Conservation (phyloP, 2,329 filamentous ascomycete genomes). For the Sporothrix schenckii region DNA sequence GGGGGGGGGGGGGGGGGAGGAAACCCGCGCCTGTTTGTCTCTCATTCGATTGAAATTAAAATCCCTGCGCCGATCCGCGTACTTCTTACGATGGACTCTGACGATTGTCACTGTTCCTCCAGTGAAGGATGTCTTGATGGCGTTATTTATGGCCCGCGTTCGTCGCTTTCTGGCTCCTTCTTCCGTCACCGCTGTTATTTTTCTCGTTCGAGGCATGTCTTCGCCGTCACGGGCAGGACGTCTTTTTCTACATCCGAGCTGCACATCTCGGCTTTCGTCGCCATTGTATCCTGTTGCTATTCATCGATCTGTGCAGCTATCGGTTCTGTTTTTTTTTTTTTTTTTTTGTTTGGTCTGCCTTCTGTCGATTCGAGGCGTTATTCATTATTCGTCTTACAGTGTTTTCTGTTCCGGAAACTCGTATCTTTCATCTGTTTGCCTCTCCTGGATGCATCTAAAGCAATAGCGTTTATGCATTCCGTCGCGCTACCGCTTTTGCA, state of each 20-base stretch:
- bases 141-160: background rate
- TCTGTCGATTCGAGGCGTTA: background rate
- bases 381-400: no score
- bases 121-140: background rate
- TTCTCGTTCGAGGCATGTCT: conserved; percentile 7
- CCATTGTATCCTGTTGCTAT: background rate
- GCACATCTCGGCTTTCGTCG: conserved; percentile 1
- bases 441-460: conserved; percentile 4
- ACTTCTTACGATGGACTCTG: background rate
- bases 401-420: background rate
- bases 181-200: background rate
- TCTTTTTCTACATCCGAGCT: conserved; percentile 1
- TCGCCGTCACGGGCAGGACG: conserved; percentile 5
- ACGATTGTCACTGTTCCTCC: background rate
- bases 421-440: background rate
- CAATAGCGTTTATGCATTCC: conserved; percentile 23
- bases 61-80: conserved; percentile 20
- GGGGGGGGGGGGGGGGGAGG: no score
- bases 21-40: background rate
- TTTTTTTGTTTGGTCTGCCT: background rate
- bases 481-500: background rate
- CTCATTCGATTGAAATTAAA: background rate
- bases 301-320: background rate
- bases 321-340: background rate
- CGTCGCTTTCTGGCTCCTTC: background rate